phyloP scores from a whole-genome alignment of 2,329 filamentous ascomycete species.

The Colletotrichum sp. region DNA sequence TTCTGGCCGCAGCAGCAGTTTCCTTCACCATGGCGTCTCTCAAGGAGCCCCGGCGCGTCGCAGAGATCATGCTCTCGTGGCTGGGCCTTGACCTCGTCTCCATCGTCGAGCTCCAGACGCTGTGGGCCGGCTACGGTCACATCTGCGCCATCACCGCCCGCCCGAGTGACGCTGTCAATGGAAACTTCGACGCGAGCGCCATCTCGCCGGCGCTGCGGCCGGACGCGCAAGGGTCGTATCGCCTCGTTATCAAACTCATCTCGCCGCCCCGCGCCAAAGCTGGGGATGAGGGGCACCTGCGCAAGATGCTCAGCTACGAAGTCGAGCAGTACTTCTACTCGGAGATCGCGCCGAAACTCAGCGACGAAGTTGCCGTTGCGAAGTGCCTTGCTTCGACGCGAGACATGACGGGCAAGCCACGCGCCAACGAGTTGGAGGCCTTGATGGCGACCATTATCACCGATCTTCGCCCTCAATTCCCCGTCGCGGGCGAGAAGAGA shows the following conservation, averaged over 20 bases:
- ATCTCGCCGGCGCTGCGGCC: conserved; percentile 23
- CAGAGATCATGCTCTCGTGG: conserved; percentile 43
- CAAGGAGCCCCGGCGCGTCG: conserved; percentile 35
- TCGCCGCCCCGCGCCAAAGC: conserved; percentile 46
- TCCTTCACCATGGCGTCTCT: conserved; percentile 3
- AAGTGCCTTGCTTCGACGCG: conserved; percentile 52
- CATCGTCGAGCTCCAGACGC: conserved; percentile 41
- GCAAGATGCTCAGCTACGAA: conserved; percentile 71
- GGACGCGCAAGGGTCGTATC: conserved; percentile 28
- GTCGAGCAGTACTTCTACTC: conserved; percentile 72
- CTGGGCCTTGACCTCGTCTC: conserved; percentile 44
- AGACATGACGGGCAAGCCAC: conserved; percentile 26
- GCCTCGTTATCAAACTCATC: conserved; percentile 65
- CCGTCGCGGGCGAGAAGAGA: conserved; percentile 61
- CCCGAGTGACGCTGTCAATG: conserved; percentile 10
- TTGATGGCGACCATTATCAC: conserved; percentile 62
- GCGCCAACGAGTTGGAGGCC: conserved; percentile 35
- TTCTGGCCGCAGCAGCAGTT: background rate
- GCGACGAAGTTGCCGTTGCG: conserved; percentile 50
- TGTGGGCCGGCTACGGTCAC: conserved; percentile 59
- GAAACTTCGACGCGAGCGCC: background rate
- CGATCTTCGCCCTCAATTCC: conserved; percentile 58
- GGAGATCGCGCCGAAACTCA: conserved; percentile 55
- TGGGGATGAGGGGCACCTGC: conserved; percentile 64
- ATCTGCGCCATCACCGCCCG: conserved; percentile 60